These are phyloP conservation scores for Macrophomina phaseolina DNA, from an alignment of 2,329 filamentous ascomycete species.

Conservation along the genomic window DNA sequence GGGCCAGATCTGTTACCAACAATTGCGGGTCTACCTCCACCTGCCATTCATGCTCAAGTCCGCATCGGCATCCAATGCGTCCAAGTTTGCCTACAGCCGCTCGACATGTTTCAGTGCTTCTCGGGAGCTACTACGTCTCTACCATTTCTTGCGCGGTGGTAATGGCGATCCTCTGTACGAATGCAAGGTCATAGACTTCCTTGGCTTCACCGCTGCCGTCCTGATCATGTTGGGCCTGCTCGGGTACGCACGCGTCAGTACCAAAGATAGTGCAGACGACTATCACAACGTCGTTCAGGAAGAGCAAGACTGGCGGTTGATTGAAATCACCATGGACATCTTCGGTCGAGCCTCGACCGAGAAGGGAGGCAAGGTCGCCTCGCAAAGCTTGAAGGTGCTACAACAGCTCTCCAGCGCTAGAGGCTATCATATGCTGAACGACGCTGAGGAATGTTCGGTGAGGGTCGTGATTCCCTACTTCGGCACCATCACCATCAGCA, in stretches of 20 bases:
- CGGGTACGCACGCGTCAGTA: slow-evolving; percentile 38
- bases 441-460: slow-evolving; percentile 29
- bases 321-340: slow-evolving; percentile 50
- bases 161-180: slow-evolving; percentile 48
- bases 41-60: slow-evolving; percentile 53
- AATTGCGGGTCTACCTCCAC: slow-evolving; percentile 53
- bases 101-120: slow-evolving; percentile 49
- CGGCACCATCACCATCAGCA: slow-evolving; percentile 46
- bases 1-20: slow-evolving; percentile 52
- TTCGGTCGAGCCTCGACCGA: slow-evolving; percentile 48
- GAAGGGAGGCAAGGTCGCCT: slow-evolving; percentile 49
- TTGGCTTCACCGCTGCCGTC: slow-evolving; percentile 53
- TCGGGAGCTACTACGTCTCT: slow-evolving; percentile 48
- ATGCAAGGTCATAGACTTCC: slow-evolving; percentile 55
- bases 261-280: slow-evolving; percentile 15
- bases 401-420: slow-evolving; percentile 45
- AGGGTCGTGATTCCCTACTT: slow-evolving; percentile 49
- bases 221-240: slow-evolving; percentile 51
- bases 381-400: slow-evolving; percentile 46
- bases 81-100: slow-evolving; percentile 46
- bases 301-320: slow-evolving; percentile 44
- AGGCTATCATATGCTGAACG: slow-evolving; percentile 16
- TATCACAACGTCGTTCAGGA: slow-evolving; percentile 30
- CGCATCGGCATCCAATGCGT: slow-evolving; percentile 36
- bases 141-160: slow-evolving; percentile 43